These are phyloP conservation scores for Paralagenidium karlingii DNA, from an alignment of 352 stramenopile species.

Conservation along the genomic window DNA sequence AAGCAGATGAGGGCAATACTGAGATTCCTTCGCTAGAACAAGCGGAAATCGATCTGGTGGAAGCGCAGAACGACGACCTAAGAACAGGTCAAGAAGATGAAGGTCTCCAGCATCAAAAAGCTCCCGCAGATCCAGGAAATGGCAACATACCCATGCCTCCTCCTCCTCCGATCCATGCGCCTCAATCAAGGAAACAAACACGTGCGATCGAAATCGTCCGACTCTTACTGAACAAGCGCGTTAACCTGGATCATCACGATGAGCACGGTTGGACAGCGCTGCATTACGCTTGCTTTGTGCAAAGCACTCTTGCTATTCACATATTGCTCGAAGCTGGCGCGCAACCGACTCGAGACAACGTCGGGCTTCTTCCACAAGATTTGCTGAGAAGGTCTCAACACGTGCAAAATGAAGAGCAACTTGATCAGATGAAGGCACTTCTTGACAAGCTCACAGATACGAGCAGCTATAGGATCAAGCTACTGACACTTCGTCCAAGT, in stretches of 20 bases:
- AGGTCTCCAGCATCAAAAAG: too few relatives aligned
- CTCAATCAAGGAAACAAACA: too few relatives aligned
- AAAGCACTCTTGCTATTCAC: slow-evolving; percentile 53
- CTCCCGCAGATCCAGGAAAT: too few relatives aligned
- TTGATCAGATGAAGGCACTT: slow-evolving; percentile 59
- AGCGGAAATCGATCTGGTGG: too few relatives aligned
- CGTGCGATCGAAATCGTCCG: slow-evolving; percentile 69
- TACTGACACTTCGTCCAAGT: slow-evolving; percentile 68
- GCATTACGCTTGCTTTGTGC: slow-evolving; percentile 67
- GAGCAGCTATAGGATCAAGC: slow-evolving; percentile 48
- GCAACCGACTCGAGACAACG: slow-evolving; percentile 51
- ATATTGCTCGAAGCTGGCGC: slow-evolving; percentile 67
- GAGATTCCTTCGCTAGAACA: too few relatives aligned
- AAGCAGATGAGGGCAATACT: too few relatives aligned
- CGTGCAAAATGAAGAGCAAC: slow-evolving; percentile 49
- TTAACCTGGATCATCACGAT: slow-evolving; percentile 71
- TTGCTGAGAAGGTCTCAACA: slow-evolving; percentile 54
- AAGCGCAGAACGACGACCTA: too few relatives aligned
- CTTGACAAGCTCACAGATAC: slow-evolving; percentile 55
- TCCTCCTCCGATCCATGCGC: too few relatives aligned
- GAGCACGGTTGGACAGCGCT: slow-evolving; percentile 77
- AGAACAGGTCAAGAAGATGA: too few relatives aligned
- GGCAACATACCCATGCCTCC: too few relatives aligned
- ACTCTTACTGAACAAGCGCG: slow-evolving; percentile 47
- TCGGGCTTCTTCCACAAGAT: slow-evolving; percentile 66